These are phyloP conservation scores for Cladosporium austrohemisphaericum DNA, from an alignment of 2,329 filamentous ascomycete genomes.

Conservation along the genomic window DNA sequence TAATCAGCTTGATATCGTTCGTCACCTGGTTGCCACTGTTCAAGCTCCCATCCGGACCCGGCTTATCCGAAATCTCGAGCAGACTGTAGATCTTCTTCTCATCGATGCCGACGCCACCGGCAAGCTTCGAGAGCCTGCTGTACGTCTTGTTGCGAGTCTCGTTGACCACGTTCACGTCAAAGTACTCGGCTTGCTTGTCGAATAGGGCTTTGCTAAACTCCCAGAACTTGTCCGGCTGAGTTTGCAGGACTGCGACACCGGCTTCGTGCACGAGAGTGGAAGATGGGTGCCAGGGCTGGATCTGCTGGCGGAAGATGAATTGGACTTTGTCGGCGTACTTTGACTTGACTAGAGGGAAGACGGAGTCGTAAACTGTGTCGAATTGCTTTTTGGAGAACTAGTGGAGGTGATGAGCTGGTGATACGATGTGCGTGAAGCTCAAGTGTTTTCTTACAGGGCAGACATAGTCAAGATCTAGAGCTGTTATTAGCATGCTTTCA, in stretches of 20 bases:
- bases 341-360: slow-evolving; percentile 61
- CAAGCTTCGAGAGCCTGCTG: slow-evolving; percentile 71
- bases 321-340: slow-evolving; percentile 62
- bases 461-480: slow-evolving; percentile 76
- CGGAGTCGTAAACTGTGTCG: slow-evolving; percentile 65
- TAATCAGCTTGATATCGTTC: slow-evolving; percentile 75
- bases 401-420: background rate
- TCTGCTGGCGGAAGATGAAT: slow-evolving; percentile 83
- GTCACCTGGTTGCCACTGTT: slow-evolving; percentile 82
- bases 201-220: slow-evolving; percentile 69
- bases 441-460: slow-evolving; percentile 59
- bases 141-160: slow-evolving; percentile 86
- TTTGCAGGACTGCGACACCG: slow-evolving; percentile 70
- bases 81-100: slow-evolving; percentile 66
- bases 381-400: slow-evolving; percentile 68
- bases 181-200: slow-evolving; percentile 69
- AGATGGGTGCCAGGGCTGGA: slow-evolving; percentile 80
- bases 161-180: slow-evolving; percentile 78
- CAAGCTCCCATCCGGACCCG: slow-evolving; percentile 61
- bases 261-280: slow-evolving; percentile 71
- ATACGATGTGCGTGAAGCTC: background rate
- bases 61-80: slow-evolving; percentile 65
- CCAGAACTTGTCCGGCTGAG: slow-evolving; percentile 73
- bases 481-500: background rate
- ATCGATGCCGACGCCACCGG: slow-evolving; percentile 63